Evolutionary conservation across 495 filamentous ascomycete genomes (phyloP).

Genomic region (Talaromyces liani): DNA sequence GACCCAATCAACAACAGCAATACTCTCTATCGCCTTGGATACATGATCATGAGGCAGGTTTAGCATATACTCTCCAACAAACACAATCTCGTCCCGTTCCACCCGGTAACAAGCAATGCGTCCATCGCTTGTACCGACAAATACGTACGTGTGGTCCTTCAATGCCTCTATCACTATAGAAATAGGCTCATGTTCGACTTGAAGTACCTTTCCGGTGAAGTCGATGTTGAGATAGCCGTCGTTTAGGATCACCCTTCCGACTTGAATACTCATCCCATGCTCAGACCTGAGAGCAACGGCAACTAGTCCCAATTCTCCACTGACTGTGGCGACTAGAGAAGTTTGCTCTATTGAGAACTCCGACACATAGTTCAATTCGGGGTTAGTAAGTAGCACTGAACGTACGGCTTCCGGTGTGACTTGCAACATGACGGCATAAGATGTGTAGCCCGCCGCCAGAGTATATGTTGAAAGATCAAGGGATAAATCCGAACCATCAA

Average conservation of each 20-base stretch:
- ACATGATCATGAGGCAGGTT: constrained; percentile 18
- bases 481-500: constrained; percentile 37
- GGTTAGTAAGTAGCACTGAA: constrained; percentile 21
- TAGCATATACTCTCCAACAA: constrained; percentile 16
- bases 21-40: constrained; percentile 33
- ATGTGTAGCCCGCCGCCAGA: constrained; percentile 41
- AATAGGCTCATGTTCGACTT: constrained; percentile 26
- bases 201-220: constrained; percentile 13
- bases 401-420: constrained; percentile 45
- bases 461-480: constrained; percentile 46
- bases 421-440: constrained; percentile 41
- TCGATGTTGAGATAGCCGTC: constrained; percentile 12
- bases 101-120: constrained; percentile 25
- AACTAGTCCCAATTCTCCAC: constrained; percentile 20
- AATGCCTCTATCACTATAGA: constrained; percentile 27
- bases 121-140: constrained; percentile 31
- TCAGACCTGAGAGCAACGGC: constrained; percentile 18
- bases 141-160: constrained; percentile 20
- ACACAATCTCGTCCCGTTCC: constrained; percentile 13
- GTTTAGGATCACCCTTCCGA: constrained; percentile 13
- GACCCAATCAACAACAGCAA: constrained; percentile 19
- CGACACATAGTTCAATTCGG: constrained; percentile 12
- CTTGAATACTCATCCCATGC: constrained; percentile 17
- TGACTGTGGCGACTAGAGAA: constrained; percentile 24
- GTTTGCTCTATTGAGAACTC: constrained; percentile 14